Conservation (phyloP, 129 eudicot species). For the Helianthus tuberosus region DNA sequence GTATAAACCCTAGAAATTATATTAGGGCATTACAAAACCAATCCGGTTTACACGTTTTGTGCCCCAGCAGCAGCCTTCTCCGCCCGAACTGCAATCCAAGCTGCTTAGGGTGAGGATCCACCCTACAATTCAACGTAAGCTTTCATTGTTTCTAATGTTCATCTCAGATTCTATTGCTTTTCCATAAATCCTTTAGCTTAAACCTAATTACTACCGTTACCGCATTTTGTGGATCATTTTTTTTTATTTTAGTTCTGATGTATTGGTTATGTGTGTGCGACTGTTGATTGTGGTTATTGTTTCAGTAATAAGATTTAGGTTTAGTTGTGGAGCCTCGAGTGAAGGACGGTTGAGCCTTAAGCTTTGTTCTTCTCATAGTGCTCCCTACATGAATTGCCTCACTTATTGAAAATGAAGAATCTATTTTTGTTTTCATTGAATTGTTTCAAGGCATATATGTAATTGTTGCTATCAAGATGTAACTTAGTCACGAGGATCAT, state of each 20-base stretch:
- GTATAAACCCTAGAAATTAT: constrained; percentile 29
- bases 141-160: background rate
- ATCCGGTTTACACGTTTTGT: background rate
- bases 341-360: constrained; percentile 36
- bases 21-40: constrained; percentile 21
- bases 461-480: background rate
- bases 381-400: constrained; percentile 36
- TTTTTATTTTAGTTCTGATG: too few relatives aligned
- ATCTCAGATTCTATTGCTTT: background rate
- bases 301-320: background rate
- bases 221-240: background rate
- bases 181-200: background rate
- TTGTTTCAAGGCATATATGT: constrained; percentile 33
- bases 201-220: background rate
- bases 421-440: constrained; percentile 18
- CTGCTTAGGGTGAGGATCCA: constrained; percentile 35
- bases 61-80: constrained; percentile 28
- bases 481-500: too few relatives aligned
- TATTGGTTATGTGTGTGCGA: background rate
- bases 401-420: constrained; percentile 2
- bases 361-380: constrained; percentile 47
- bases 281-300: background rate
- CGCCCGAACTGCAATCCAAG: constrained; percentile 43
- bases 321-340: constrained; percentile 40
- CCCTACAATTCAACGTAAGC: constrained; percentile 34